Percentiles rank a stretch among this genome's conserved stretches.
Evolutionary conservation across 2,329 filamentous ascomycete genomes (phyloP).

Genomic region (Aspergillus carbonarius): DNA sequence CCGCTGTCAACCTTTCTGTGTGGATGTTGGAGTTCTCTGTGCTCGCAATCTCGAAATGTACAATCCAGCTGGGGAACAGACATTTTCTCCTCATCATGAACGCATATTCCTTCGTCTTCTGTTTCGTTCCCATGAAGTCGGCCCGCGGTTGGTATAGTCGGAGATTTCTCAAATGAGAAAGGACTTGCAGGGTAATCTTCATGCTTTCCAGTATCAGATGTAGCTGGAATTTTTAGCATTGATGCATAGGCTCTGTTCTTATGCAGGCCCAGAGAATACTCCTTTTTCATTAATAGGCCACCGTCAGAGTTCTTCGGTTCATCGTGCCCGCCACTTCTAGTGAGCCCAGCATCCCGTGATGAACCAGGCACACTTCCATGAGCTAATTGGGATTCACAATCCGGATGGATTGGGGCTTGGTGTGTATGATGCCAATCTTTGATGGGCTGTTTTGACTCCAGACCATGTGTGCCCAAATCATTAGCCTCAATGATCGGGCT

Average conservation of each 20-base stretch:
- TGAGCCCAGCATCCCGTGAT: not conserved
- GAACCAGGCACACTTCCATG: not conserved
- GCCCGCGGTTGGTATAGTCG: slow-evolving; percentile 18
- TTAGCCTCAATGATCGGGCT: slow-evolving; percentile 14
- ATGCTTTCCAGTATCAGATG: slow-evolving; percentile 15
- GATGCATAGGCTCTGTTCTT: slow-evolving; percentile 1
- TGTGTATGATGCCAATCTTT: not conserved
- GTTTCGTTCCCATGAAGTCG: slow-evolving; percentile 16
- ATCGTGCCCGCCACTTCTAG: not conserved
- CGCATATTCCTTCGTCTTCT: slow-evolving; percentile 19
- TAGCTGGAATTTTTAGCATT: slow-evolving; percentile 21
- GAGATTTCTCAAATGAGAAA: slow-evolving; percentile 37
- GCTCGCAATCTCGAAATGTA: slow-evolving; percentile 9
- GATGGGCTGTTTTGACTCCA: not conserved
- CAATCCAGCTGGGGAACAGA: slow-evolving; percentile 10
- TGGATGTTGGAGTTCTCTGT: slow-evolving; percentile 22
- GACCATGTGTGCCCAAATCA: not conserved
- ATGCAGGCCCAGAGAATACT: not conserved
- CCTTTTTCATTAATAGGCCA: not conserved
- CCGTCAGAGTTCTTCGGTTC: not conserved
- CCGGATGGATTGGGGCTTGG: no score
- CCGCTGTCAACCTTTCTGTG: slow-evolving; percentile 39
- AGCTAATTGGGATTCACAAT: not conserved
- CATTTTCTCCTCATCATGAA: slow-evolving; percentile 21
- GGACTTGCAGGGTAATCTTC: slow-evolving; percentile 32